Evolutionary conservation across 1,284 basidiomycete genomes (phyloP).

Genomic region (Mycena sp.): DNA sequence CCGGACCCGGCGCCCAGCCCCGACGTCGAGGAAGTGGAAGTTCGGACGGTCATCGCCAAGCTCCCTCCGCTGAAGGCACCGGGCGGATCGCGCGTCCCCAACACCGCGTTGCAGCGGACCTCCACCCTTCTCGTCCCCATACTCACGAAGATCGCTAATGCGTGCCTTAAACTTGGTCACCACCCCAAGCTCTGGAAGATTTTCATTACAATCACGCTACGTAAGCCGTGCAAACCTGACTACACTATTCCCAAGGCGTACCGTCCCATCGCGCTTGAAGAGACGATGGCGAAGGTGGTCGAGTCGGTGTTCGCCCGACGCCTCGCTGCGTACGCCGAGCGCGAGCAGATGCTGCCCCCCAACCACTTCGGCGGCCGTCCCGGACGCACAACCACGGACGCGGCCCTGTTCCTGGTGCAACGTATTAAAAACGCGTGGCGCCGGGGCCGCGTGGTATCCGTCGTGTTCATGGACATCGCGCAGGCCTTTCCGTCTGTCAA

Average conservation of each 20-base stretch:
- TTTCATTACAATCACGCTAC: conserved; percentile 32
- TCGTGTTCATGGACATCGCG: no score
- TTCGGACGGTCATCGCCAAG: background rate
- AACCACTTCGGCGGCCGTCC: conserved; percentile 36
- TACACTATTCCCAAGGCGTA: conserved; percentile 39
- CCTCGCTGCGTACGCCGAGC: conserved; percentile 22
- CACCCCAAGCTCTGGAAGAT: conserved; percentile 30
- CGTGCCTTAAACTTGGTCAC: background rate
- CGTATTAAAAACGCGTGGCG: conserved; percentile 36
- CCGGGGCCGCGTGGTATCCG: conserved; percentile 21
- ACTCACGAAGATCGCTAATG: background rate
- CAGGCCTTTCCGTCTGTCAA: conserved; percentile 36
- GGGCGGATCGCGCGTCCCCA: conserved; percentile 3
- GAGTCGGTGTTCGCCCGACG: conserved; percentile 35
- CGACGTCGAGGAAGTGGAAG: background rate
- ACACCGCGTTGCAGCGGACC: background rate
- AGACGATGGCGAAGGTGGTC: conserved; percentile 39
- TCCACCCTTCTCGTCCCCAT: background rate
- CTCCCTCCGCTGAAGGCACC: conserved; percentile 3
- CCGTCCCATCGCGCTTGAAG: conserved; percentile 39
- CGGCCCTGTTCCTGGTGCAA: conserved; percentile 29
- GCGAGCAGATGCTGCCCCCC: conserved; percentile 29
- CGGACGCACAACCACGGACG: conserved; percentile 30
- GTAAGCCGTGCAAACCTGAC: conserved; percentile 37
- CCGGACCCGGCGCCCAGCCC: background rate